Evolutionary conservation across 805 yeast species (phyloP).

Genomic region (Helenozyma rhizophorensis): DNA sequence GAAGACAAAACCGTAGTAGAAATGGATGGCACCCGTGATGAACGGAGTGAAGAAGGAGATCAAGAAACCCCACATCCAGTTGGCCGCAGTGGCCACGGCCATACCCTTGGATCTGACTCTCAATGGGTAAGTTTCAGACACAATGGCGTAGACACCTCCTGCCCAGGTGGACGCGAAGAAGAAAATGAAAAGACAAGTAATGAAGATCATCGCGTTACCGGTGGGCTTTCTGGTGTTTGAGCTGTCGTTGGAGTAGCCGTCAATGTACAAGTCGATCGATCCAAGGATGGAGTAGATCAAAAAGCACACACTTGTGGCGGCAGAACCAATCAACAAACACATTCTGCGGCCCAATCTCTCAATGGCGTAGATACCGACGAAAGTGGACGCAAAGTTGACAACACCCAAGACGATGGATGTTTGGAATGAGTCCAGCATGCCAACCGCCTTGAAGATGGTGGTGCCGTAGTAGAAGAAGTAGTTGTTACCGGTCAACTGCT

Average conservation of each 20-base stretch:
- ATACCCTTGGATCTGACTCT: slow-evolving; percentile 60
- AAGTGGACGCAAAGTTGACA: slow-evolving; percentile 53
- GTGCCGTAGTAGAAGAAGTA: slow-evolving; percentile 63
- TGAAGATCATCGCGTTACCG: slow-evolving; percentile 59
- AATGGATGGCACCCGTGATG: slow-evolving; percentile 57
- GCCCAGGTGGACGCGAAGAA: slow-evolving; percentile 77
- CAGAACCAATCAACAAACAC: slow-evolving; percentile 47
- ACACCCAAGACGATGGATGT: slow-evolving; percentile 53
- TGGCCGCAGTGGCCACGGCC: slow-evolving; percentile 61
- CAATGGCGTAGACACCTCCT: slow-evolving; percentile 62
- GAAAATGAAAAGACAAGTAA: slow-evolving; percentile 61
- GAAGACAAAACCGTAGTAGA: slow-evolving; percentile 63
- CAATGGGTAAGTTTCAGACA: slow-evolving; percentile 65
- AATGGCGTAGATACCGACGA: slow-evolving; percentile 46
- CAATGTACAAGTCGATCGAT: slow-evolving; percentile 40
- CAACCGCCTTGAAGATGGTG: slow-evolving; percentile 49
- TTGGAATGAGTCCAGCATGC: slow-evolving; percentile 49
- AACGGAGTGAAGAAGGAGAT: slow-evolving; percentile 67
- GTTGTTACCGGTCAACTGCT: slow-evolving; percentile 60
- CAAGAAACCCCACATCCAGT: slow-evolving; percentile 62
- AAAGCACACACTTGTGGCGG: slow-evolving; percentile 53
- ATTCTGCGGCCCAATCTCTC: slow-evolving; percentile 53
- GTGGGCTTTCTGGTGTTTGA: slow-evolving; percentile 41
- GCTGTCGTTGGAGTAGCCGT: slow-evolving; percentile 24
- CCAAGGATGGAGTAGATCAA: slow-evolving; percentile 60